phyloP scores from a whole-genome alignment of 2,329 filamentous ascomycete species.

The Arthrobotrys sphaeroides region DNA sequence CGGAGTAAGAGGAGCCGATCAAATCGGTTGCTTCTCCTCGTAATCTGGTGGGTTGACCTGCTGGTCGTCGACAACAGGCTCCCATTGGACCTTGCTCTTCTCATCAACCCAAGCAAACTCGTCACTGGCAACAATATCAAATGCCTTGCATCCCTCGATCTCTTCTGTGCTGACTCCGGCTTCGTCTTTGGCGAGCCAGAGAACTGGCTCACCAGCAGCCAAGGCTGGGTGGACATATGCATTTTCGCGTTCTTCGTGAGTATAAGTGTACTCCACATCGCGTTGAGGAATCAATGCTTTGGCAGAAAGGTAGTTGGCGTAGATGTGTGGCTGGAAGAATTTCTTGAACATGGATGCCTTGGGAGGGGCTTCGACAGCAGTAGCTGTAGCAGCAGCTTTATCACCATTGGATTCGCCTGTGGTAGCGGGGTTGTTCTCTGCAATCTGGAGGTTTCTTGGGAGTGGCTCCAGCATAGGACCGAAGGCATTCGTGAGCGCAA shows the following conservation, averaged over 20 bases:
- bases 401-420: conserved; percentile 58
- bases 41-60: conserved; percentile 70
- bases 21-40: conserved; percentile 63
- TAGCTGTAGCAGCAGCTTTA: conserved; percentile 59
- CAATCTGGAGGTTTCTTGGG: conserved; percentile 75
- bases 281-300: conserved; percentile 73
- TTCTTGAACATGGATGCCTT: conserved; percentile 70
- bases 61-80: conserved; percentile 66
- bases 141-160: conserved; percentile 72
- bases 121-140: conserved; percentile 81
- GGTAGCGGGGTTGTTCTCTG: conserved; percentile 65
- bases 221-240: conserved; percentile 81
- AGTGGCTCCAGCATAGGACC: conserved; percentile 80
- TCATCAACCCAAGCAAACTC: conserved; percentile 76
- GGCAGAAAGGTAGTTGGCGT: conserved; percentile 76
- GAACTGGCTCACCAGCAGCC: conserved; percentile 69
- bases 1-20: background rate
- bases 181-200: conserved; percentile 86
- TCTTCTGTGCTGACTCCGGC: conserved; percentile 81
- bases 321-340: conserved; percentile 81
- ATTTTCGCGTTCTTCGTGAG: conserved; percentile 70
- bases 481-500: conserved; percentile 77
- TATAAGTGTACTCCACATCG: conserved; percentile 69
- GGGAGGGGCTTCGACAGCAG: conserved; percentile 62
- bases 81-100: conserved; percentile 69